Base-by-base conservation (phyloP, 176 grass and related monocot species). In the Metroxylon sagu region DNA sequence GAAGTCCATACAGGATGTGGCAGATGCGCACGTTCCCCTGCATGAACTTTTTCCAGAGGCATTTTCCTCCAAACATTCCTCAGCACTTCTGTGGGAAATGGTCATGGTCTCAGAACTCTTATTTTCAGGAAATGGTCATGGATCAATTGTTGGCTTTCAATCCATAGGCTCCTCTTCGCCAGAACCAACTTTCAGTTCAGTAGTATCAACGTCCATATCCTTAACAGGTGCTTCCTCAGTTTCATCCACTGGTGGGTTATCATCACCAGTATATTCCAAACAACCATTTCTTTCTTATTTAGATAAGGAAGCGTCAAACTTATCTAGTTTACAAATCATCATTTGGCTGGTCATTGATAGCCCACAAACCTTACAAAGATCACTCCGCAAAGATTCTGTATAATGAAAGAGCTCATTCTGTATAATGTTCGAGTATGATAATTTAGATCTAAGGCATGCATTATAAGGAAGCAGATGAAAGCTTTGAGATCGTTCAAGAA, bases 371-470 rank as follows among this genome's bases (percentile, higher is more conserved):
- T 69, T 56, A 27, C 70, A 71, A 16, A 95, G 82, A 30, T 85
- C 85, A 68, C 68, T 67, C 17, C 84, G 89, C 59, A 77, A 60
- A 53, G 72, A 49, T 43, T 72, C 63, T 19, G 50, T 49, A 18
- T 95, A 95, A 27, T 80, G 68, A 53, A 77, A 80, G 18, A 89
- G 72, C 70, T 86, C 89, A 55, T 60, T 74, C 63, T 67, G 75
- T n/a, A n/a, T n/a, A n/a, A n/a, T n/a, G n/a, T n/a, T n/a, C n/a
- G 62, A 59, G 18, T 50, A 62, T 18, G 6, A 30, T 4, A 60
- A 19, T 21, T 70, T 16, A 43, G 16, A 54, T 35, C 35, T 10
- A 4, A 54, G 14, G 14, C 17, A 16, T 14, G 28, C 58, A 27
- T 60, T 25, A 25, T 16, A 18, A 55, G 30, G 18, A 1, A 19